Evolutionary conservation across 176 grass and related monocot species (phyloP).

Genomic region (Oryza australiensis): DNA sequence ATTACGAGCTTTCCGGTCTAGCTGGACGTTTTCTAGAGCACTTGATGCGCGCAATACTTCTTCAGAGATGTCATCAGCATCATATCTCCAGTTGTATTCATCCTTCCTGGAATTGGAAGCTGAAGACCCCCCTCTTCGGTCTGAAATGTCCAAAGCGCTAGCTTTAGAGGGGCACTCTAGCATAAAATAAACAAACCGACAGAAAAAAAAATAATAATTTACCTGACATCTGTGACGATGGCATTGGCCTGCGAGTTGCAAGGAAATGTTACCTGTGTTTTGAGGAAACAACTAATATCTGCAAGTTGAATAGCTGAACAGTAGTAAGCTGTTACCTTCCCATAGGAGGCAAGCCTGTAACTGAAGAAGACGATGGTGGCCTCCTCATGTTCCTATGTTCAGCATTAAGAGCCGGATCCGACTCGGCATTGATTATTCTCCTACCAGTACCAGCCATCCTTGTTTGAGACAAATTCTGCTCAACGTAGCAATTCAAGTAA

Average conservation of each 20-base stretch:
- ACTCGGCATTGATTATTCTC: conserved; percentile 67
- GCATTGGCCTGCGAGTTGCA: conserved; percentile 61
- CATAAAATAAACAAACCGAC: not conserved
- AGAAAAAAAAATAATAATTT: conserved; percentile 3
- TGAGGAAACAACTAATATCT: conserved; percentile 33
- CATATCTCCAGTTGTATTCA: conserved; percentile 91
- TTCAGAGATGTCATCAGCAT: conserved; percentile 79
- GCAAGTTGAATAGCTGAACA: not conserved
- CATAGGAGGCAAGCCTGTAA: conserved; percentile 62
- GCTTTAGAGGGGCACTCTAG: not conserved
- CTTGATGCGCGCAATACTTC: conserved; percentile 73
- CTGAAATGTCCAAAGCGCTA: conserved; percentile 37
- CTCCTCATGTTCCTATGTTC: conserved; percentile 71
- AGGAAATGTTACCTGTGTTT: conserved; percentile 32
- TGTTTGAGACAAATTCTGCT: conserved; percentile 85
- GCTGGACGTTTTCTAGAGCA: conserved; percentile 77
- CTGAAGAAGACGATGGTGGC: conserved; percentile 71
- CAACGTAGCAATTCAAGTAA: conserved; percentile 23
- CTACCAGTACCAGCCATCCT: conserved; percentile 60
- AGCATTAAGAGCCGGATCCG: conserved; percentile 50
- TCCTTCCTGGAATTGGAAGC: conserved; percentile 64
- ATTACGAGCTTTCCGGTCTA: conserved; percentile 81
- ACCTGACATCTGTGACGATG: conserved; percentile 70
- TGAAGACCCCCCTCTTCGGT: conserved; percentile 65
- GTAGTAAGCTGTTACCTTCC: conserved; percentile 57